These are phyloP conservation scores for Tolypocladium tropicale DNA, from an alignment of 2,329 filamentous ascomycete genomes.

Conservation along the genomic window DNA sequence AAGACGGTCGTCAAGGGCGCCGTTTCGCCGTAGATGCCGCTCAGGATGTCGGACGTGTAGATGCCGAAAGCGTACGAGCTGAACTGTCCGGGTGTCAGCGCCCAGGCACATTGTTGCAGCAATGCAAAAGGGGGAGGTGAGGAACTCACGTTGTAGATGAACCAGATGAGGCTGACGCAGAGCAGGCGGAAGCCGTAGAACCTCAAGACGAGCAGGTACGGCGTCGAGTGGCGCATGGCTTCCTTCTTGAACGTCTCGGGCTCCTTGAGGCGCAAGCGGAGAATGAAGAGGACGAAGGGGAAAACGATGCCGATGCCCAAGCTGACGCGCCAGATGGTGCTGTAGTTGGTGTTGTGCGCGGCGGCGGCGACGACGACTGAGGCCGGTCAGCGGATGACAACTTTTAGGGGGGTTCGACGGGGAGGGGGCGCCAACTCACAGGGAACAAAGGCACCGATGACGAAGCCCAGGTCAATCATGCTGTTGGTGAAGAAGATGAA, in stretches of 20 bases:
- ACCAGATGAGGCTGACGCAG: conserved; percentile 69
- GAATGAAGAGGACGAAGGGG: conserved; percentile 57
- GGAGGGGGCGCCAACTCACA: conserved; percentile 22
- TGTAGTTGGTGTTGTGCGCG: conserved; percentile 50
- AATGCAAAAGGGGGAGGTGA: neutral
- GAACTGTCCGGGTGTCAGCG: conserved; percentile 37
- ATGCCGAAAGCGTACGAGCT: conserved; percentile 77
- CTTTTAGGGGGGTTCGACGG: neutral
- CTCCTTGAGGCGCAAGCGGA: conserved; percentile 66
- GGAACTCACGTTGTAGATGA: conserved; percentile 59
- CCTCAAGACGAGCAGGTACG: conserved; percentile 43
- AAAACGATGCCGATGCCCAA: conserved; percentile 73
- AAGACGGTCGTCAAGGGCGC: conserved; percentile 66
- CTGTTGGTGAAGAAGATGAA: conserved; percentile 86
- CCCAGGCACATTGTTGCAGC: neutral
- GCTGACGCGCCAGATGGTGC: conserved; percentile 72
- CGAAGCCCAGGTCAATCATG: conserved; percentile 77
- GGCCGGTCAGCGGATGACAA: neutral
- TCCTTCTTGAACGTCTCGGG: conserved; percentile 67
- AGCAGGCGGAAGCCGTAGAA: conserved; percentile 69
- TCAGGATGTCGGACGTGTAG: conserved; percentile 68
- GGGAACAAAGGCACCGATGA: conserved; percentile 69
- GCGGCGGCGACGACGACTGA: conserved; percentile 42
- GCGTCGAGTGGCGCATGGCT: conserved; percentile 53
- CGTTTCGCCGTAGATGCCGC: conserved; percentile 47